These are phyloP conservation scores for Phytophthora megakarya DNA, from an alignment of 352 stramenopile species.

Conservation along the genomic window DNA sequence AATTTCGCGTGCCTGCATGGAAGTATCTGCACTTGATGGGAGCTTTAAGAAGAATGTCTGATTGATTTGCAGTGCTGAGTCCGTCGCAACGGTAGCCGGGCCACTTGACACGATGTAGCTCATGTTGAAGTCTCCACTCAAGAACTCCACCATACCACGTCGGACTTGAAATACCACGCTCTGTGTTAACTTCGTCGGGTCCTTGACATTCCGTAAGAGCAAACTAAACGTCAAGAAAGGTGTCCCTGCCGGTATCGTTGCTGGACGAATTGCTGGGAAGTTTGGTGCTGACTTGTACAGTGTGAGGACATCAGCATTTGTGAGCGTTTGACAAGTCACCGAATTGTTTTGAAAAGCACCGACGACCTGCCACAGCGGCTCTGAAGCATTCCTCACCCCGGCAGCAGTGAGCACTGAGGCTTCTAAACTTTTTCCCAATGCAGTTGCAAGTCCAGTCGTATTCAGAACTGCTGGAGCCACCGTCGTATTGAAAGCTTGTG, in stretches of 20 bases:
- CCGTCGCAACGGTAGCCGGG: constrained; percentile 22
- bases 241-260: background rate
- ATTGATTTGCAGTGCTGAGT: constrained; percentile 47
- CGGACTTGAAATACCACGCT: constrained; percentile 55
- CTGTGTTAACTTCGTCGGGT: constrained; percentile 38
- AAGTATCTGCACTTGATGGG: constrained; percentile 18
- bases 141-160: constrained; percentile 46
- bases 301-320: constrained; percentile 20
- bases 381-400: constrained; percentile 14
- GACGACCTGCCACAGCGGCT: constrained; percentile 26
- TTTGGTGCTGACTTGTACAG: constrained; percentile 31
- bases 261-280: constrained; percentile 22
- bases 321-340: constrained; percentile 24
- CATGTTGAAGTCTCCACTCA: constrained; percentile 38
- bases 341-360: constrained; percentile 18
- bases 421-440: constrained; percentile 12
- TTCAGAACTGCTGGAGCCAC: constrained; percentile 3
- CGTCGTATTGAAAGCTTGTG: constrained; percentile 23
- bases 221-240: constrained; percentile 49
- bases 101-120: constrained; percentile 31
- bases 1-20: constrained; percentile 27
- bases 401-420: constrained; percentile 6
- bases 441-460: constrained; percentile 17
- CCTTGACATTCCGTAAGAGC: constrained; percentile 49
- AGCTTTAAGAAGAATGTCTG: constrained; percentile 47